Evolutionary conservation across 2,329 filamentous ascomycete species (phyloP).

Genomic region (Colletotrichum sp.): DNA sequence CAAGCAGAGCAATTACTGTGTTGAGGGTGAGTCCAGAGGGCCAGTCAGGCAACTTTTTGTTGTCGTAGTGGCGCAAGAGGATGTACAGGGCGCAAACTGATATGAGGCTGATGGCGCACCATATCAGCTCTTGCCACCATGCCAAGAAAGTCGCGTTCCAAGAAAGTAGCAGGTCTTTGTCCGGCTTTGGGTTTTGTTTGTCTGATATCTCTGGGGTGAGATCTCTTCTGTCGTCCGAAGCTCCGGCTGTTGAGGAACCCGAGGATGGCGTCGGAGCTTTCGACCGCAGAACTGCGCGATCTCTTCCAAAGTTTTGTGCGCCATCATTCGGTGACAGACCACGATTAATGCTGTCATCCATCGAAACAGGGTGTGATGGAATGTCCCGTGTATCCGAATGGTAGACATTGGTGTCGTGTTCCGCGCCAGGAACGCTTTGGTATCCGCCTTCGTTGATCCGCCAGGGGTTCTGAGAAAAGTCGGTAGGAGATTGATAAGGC

Average conservation of each 20-base stretch:
- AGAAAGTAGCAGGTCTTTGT: rapidly evolving
- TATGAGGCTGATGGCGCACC: not conserved
- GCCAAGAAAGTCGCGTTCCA: not conserved
- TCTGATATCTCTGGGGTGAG: rapidly evolving
- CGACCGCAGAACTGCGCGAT: rapidly evolving
- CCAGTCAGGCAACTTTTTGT: constrained; percentile 24
- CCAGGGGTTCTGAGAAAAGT: rapidly evolving
- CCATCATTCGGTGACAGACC: not conserved
- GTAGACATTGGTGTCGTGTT: rapidly evolving
- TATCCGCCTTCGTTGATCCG: not conserved
- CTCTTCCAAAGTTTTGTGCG: rapidly evolving
- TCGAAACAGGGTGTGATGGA: too few species aligned
- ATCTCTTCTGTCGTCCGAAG: not conserved
- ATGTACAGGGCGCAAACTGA: not conserved
- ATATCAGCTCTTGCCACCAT: not conserved
- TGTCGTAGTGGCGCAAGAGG: constrained; percentile 8
- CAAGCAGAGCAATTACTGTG: constrained; percentile 29
- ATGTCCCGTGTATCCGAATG: not conserved
- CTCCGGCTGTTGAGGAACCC: not conserved
- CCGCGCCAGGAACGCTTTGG: not conserved
- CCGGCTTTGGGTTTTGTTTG: rapidly evolving
- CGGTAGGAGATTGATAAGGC: not conserved
- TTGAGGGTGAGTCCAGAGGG: constrained; percentile 30
- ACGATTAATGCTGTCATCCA: not conserved
- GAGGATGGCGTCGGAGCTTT: rapidly evolving